These are phyloP conservation scores for Apophysomyces elegans DNA, from an alignment of 371 early-diverging fungal species.

Conservation along the genomic window DNA sequence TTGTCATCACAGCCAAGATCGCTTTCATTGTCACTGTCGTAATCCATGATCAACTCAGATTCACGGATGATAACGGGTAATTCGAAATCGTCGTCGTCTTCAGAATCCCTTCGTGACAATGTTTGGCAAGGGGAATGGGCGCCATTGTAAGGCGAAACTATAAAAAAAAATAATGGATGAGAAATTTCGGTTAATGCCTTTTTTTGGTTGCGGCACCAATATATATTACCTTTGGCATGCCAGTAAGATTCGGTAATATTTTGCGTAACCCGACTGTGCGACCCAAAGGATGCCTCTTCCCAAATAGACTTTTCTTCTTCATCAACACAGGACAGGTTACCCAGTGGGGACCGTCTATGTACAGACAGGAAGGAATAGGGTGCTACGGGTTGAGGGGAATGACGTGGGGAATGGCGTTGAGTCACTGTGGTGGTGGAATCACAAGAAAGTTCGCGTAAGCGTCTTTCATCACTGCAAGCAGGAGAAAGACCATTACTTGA, in stretches of 20 bases:
- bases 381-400: slow-evolving; percentile 18
- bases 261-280: slow-evolving; percentile 7
- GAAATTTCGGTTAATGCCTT: not conserved
- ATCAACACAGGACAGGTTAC: slow-evolving; percentile 22
- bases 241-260: slow-evolving; percentile 18
- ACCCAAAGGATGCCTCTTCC: slow-evolving; percentile 6
- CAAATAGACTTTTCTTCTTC: slow-evolving; percentile 29
- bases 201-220: not conserved
- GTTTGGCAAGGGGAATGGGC: slow-evolving; percentile 1
- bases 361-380: slow-evolving; percentile 33
- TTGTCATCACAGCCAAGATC: slow-evolving; percentile 18
- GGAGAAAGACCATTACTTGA: not conserved
- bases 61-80: slow-evolving; percentile 22
- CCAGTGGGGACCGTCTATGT: not conserved
- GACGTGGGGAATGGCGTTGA: slow-evolving; percentile 12
- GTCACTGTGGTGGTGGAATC: slow-evolving; percentile 43
- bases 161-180: not conserved
- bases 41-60: slow-evolving; percentile 23
- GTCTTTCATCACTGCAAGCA: not conserved
- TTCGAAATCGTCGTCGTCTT: slow-evolving; percentile 11
- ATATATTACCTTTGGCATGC: slow-evolving; percentile 10
- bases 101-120: slow-evolving; percentile 11
- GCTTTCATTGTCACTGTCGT: slow-evolving; percentile 22
- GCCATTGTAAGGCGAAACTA: slow-evolving; percentile 10
- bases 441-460: slow-evolving; percentile 35